These are phyloP conservation scores for Geotrichum ghanense DNA, from an alignment of 805 yeast species.

Conservation along the genomic window DNA sequence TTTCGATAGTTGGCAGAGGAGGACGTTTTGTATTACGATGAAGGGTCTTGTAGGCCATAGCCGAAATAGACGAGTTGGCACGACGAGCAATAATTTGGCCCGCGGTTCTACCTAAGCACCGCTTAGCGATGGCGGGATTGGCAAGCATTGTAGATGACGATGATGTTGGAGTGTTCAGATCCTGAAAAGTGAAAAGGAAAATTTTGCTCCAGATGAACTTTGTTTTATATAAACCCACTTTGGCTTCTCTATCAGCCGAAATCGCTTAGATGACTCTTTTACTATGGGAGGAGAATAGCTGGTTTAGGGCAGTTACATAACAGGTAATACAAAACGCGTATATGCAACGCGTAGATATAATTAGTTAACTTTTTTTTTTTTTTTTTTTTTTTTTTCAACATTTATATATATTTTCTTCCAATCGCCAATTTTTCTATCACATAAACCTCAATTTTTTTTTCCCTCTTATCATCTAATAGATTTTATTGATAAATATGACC, in stretches of 20 bases:
- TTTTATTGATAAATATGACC: background rate
- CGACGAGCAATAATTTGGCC: background rate
- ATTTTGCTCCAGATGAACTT: background rate
- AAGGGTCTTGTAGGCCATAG: conserved; percentile 84
- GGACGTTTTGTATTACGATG: conserved; percentile 83
- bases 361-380: no score
- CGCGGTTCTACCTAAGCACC: background rate
- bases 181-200: no score
- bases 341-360: no score
- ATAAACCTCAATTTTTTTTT: no score
- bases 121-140: background rate
- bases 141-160: background rate
- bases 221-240: background rate
- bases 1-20: conserved; percentile 81
- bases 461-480: no score
- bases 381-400: no score
- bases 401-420: no score
- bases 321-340: background rate
- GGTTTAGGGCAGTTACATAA: background rate
- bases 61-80: conserved; percentile 57
- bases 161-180: background rate
- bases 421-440: no score
- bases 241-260: background rate
- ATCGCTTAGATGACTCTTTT: conserved; percentile 2
- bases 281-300: background rate